Conservation (phyloP, 169 alveolate species). For the Eimeria tenella region DNA sequence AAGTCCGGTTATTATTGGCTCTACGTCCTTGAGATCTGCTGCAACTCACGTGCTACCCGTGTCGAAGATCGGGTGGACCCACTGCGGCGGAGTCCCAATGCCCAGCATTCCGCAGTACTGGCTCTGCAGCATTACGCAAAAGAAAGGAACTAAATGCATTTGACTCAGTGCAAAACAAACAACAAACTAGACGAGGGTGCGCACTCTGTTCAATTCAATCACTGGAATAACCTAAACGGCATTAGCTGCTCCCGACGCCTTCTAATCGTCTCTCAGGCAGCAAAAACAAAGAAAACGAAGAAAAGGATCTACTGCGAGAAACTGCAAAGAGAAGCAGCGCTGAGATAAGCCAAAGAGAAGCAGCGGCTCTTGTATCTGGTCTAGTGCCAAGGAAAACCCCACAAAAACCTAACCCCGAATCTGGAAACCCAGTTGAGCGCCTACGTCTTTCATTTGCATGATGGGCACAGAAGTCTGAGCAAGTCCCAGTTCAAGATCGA, state of each 20-base stretch:
- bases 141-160: not conserved
- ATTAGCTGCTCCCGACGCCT: not conserved
- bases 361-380: too few relatives aligned
- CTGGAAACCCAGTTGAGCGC: not conserved
- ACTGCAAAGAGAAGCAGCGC: too few relatives aligned
- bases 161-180: not conserved
- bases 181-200: not conserved
- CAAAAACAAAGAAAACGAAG: not conserved
- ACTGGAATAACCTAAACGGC: too few relatives aligned
- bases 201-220: too few relatives aligned
- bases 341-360: too few relatives aligned
- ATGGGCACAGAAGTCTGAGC: constrained; percentile 78
- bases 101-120: constrained; percentile 85
- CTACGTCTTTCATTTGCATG: constrained; percentile 74
- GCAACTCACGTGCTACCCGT: constrained; percentile 91
- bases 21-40: not conserved
- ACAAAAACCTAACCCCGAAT: too few relatives aligned
- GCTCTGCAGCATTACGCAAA: constrained; percentile 42
- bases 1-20: too few relatives aligned
- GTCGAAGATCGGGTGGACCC: constrained; percentile 88
- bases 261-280: not conserved
- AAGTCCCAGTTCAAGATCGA: constrained; percentile 22
- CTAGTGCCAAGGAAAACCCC: too few relatives aligned
- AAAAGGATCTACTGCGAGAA: not conserved
- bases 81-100: constrained; percentile 90